Evolutionary conservation across 1,284 basidiomycete genomes (phyloP), one percentile per base, ranked within the genome.

Genomic region (Apiotrichum akiyoshidainum): DNA sequence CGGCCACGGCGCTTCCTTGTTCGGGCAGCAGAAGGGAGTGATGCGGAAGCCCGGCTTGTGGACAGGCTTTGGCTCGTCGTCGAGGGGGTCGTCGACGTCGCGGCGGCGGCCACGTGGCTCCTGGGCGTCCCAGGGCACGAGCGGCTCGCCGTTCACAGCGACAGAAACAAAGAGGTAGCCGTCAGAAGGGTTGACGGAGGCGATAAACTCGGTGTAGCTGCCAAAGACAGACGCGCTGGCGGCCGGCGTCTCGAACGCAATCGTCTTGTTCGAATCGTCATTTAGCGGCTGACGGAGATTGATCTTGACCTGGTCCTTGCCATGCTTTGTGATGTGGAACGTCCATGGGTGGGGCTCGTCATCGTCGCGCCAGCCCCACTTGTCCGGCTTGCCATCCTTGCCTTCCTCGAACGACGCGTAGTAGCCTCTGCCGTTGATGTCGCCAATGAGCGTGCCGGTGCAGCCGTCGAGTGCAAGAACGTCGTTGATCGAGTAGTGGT

Each of bases 21-120:
- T 46, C 5, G 65, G 55, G 52, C 71, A 73, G 59, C 71, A 73
- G 55, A 65, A 60, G 0, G 69, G 69, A 12, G 64, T 71, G 40
- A 70, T n/a, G 40, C 69, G 61, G 63, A 60, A 58, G 26, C 26
- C 26, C 26, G 26, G 26, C 11, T 46, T 52, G 39, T 46, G 57
- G 16, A 16, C 14, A 1, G 50, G 31, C 7, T 47, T n/a, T n/a
- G n/a, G n/a, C n/a, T n/a, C n/a, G n/a, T n/a, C 31, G 17, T 31
- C 26, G 48, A 50, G 33, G 34, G 31, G 1, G 34, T 13, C 5
- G 14, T 12, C n/a, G 21, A 13, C 14, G 46, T 35, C 9, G 35
- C 50, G 31, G n/a, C 46, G n/a, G 5, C 41, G 19, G 34, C 41
- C 42, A 2, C 40, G 42, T 9, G 57, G 57, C 13, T 52, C 52